Evolutionary conservation across 768 basidiomycete genomes (phyloP), one percentile per base, ranked within the genome.

Genomic region (Tylopilus rubrobrunneus): DNA sequence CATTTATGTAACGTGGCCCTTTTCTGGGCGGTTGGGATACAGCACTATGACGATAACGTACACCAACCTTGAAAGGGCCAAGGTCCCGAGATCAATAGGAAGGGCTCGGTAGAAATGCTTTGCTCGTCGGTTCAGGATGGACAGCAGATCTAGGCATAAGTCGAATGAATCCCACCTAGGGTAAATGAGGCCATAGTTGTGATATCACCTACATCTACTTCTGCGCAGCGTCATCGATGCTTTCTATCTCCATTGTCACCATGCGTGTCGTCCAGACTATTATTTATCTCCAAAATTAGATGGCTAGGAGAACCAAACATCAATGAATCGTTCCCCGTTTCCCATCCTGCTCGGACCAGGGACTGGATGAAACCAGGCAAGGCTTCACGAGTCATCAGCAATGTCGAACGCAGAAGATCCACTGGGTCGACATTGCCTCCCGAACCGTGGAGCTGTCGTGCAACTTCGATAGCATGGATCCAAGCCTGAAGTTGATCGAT

Each of bases 401-500:
- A 49, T 1, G 62, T 56, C 45, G 54, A 57, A 12, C 40, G 47
- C 0, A 58, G 45, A 52, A 61, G 27, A n/a, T 58, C 49, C 12
- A 11, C 54, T 15, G 36, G 45, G 48, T 54, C 49, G 17, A 23
- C 39, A 17, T 39, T 12, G 4, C 45, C 50, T 27, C 48, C 54
- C n/a, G 1, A 19, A 34, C 52, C 28, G 14, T 5, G 21, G 19
- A 62, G 17, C 19, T 6, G 45, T 46, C 56, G 53, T 7, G 65
- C 43, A 3, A 57, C 59, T 45, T 68, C 67, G 12, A 58, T 51
- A 7, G 55, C 58, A 34, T 68, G 62, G 48, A 69, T 51, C 84
- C 85, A 87, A 3, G 80, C 83, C 52, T 77, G 78, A 37, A 84
- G 71, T 54, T 81, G 78, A 62, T 85, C 82, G 14, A 62, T 55